These are phyloP conservation scores for Microbotryum scabiosae DNA, from an alignment of 1,284 basidiomycete species.

Conservation along the genomic window DNA sequence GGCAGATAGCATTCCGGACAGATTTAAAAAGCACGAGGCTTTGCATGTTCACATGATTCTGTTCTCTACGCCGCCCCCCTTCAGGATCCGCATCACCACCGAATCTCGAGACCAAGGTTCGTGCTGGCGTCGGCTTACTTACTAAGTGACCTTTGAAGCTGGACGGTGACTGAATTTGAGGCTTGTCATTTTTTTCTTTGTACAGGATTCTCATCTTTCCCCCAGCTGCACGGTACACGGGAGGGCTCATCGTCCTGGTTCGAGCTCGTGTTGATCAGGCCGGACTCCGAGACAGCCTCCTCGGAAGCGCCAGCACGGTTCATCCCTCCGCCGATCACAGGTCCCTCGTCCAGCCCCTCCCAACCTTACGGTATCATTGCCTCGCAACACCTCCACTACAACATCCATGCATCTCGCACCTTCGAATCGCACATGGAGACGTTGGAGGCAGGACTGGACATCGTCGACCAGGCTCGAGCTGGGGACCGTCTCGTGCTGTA, in stretches of 20 bases:
- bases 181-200: neutral
- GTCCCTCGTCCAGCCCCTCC: too few relatives aligned
- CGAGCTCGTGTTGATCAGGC: slow-evolving; percentile 10
- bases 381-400: slow-evolving; percentile 2
- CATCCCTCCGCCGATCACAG: neutral
- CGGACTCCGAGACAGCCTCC: neutral
- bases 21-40: too few relatives aligned
- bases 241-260: slow-evolving; percentile 20
- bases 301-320: too few relatives aligned
- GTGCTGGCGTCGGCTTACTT: neutral
- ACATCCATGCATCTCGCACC: slow-evolving; percentile 8
- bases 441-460: neutral
- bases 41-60: neutral
- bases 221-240: slow-evolving; percentile 12
- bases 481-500: slow-evolving; percentile 10
- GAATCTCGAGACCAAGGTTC: slow-evolving; percentile 20
- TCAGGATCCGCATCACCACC: slow-evolving; percentile 4
- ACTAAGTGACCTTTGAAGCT: neutral
- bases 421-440: neutral
- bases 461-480: neutral
- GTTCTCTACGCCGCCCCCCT: neutral
- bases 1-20: too few relatives aligned
- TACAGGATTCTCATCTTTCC: slow-evolving; percentile 16
- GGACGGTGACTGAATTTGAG: too few relatives aligned
- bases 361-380: neutral